Evolutionary conservation across 129 eudicot species (phyloP), one percentile per base, ranked within the genome.

Genomic region (Pseudognaphalium luteoalbum): DNA sequence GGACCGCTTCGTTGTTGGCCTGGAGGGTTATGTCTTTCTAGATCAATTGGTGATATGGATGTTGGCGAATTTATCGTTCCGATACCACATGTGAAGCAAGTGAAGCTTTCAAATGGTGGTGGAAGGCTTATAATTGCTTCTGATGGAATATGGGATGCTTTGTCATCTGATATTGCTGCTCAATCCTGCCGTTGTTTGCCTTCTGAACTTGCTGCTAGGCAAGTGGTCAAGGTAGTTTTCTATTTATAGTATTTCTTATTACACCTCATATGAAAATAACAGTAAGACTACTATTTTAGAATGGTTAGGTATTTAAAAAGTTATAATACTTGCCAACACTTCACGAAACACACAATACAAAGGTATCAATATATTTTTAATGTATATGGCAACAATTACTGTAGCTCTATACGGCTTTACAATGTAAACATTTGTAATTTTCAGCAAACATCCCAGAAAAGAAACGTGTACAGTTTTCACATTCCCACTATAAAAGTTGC

Each of bases 1-100:
- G 97, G 97, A 65, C 96, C 96, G 14, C 93, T 92, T 21, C 89
- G 97, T 64, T 92, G 96, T 79, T 92, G 97, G 97, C 97, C 97
- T 33, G 97, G 97, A 15, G 97, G 97, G 29, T 89, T 92, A 66
- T 92, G 97, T 84, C 97, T 91, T 80, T 92, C 97, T 4, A 75
- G 97, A 76, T 92, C 97, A 54, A 92, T 92, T 25, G 97, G 97
- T 21, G 97, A 92, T 79, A 84, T 85, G 89, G 97, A 92, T 84
- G 97, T 89, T 65, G 96, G 97, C 9, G 96, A 92, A 72, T 89
- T 85, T 70, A 92, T 92, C 12, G 97, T 92, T 74, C 97, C 97
- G 58, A 73, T 92, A 77, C 97, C 97, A 8, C 71, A 87, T 65
- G 97, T 92, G 63, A 92, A 89, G 79, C 97, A 92, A 92, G 92